These are phyloP conservation scores for Anastatica hierochuntica DNA, from an alignment of 345 rosid species.

Conservation along the genomic window DNA sequence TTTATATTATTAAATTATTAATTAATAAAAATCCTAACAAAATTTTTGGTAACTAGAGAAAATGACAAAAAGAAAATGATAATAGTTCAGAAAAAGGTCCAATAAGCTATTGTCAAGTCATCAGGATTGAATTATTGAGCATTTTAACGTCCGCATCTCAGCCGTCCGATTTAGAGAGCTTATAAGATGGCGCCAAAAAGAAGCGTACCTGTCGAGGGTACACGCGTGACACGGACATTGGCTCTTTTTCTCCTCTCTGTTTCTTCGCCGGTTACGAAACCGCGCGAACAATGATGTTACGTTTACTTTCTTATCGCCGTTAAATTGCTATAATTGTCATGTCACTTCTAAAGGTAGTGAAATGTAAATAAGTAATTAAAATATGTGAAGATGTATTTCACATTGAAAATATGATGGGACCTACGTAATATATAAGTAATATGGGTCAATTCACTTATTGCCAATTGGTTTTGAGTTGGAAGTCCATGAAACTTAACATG, in stretches of 20 bases:
- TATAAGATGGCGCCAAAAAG: constrained; percentile 2
- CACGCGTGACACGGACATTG: constrained; percentile 9
- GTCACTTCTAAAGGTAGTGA: background rate
- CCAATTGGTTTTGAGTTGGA: too few species aligned
- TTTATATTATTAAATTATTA: too few species aligned
- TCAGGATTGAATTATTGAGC: background rate
- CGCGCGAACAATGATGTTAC: constrained; percentile 21
- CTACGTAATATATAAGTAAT: too few species aligned
- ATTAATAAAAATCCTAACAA: too few species aligned
- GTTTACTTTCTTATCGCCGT: constrained; percentile 24
- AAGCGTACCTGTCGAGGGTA: constrained; percentile 16
- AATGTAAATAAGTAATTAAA: background rate
- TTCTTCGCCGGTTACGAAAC: constrained; percentile 24
- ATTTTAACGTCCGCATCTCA: constrained; percentile 11
- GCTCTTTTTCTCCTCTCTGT: background rate
- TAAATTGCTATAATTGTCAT: constrained; percentile 17
- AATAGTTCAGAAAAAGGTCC: background rate
- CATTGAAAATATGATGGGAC: too few species aligned
- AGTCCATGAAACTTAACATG: too few species aligned
- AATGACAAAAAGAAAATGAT: too few species aligned
- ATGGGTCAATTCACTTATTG: too few species aligned
- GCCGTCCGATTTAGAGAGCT: constrained; percentile 5
- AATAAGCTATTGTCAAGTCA: constrained; percentile 1
- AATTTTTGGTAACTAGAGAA: too few species aligned
- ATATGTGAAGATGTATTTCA: too few species aligned